Evolutionary conservation across 139 green algal genomes (phyloP), one percentile per base, ranked within the genome.

Genomic region (Yamagishiella unicocca): DNA sequence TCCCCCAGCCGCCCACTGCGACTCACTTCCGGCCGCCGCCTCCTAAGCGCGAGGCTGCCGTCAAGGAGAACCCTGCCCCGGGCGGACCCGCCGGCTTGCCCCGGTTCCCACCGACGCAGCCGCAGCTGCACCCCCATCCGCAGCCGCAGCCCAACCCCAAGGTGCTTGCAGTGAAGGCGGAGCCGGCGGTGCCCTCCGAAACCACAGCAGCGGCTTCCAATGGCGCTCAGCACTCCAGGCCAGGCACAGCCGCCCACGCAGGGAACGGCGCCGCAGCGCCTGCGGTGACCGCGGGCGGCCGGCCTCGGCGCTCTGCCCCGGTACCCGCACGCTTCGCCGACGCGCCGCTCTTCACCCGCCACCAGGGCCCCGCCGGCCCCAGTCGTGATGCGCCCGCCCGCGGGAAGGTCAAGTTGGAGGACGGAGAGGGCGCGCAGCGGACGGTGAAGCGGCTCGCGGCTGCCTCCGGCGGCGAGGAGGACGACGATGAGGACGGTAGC

Each of bases 241-340:
- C 38, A 8, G 70, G 17, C 40, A 38, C 19, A 22, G 37, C 70
- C 14, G 70, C 70, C n/a, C n/a, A n/a, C n/a, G n/a, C n/a, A n/a
- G n/a, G n/a, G n/a, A n/a, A n/a, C 17, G 68, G 19, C 7, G 66
- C 66, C 25, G 33, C n/a, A 19, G 70, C 70, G 17, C 38, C 40
- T 7, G 70, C 35, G 7, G 38, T 19, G 12, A 31, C 70, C 24
- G 42, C 72, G 25, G 64, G 80, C 66, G 43, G 80, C 21, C 29
- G 80, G 31, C 80, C 80, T 10, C 80, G 80, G 19, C 80, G 80
- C 10, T 66, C 62, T 17, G 80, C 80, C 2, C 37, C 80, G 24
- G 80, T 86, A 25, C 80, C 80, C 1, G 80, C 80, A 7, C 80
- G 80, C 31, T 86, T 86, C 45, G 43, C 43, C 1, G 80, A 86